Percentiles rank a stretch among this genome's conserved stretches.
Evolutionary conservation across 352 stramenopile species (phyloP).

Genomic region (Phytophthora podocarpi): DNA sequence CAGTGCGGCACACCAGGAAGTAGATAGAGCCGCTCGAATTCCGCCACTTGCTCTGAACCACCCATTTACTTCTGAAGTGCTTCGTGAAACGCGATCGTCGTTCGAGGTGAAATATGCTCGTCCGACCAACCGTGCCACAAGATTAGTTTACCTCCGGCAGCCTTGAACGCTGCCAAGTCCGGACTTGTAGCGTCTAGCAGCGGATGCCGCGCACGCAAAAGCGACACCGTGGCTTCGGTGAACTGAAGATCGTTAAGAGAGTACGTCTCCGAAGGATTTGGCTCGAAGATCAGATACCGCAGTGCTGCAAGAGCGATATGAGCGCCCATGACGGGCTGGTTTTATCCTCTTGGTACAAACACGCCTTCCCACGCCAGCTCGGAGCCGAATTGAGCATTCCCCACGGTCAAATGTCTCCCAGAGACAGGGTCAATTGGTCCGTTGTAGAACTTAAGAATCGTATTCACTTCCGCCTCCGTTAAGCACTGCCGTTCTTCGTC

Average conservation of each 20-base stretch:
- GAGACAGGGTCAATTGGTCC: conserved; percentile 32
- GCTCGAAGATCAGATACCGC: conserved; percentile 43
- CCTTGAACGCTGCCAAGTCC: conserved; percentile 40
- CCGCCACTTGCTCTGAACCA: conserved; percentile 6
- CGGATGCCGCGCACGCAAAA: conserved; percentile 32
- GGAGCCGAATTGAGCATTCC: conserved; percentile 38
- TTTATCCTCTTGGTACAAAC: conserved; percentile 28
- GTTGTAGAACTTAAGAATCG: conserved; percentile 45
- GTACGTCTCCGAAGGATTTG: conserved; percentile 34
- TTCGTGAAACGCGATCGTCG: conserved; percentile 45
- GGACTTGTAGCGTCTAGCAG: conserved; percentile 42
- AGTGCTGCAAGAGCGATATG: conserved; percentile 37
- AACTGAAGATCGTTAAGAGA: conserved; percentile 42
- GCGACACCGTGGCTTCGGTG: conserved; percentile 28
- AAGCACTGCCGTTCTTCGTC: conserved; percentile 26
- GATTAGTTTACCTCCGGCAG: conserved; percentile 41
- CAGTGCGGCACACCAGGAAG: conserved; percentile 46
- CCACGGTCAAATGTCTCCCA: conserved; percentile 36
- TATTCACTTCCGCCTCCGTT: conserved; percentile 33
- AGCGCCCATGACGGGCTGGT: conserved; percentile 30
- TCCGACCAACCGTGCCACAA: conserved; percentile 48
- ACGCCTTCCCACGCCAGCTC: conserved; percentile 41
- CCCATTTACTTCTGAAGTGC: conserved; percentile 38
- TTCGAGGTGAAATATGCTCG: conserved; percentile 44
- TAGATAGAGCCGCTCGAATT: conserved; percentile 45